Base-by-base conservation (phyloP, 202 grass and related monocot species). In the Carex arenaria region DNA sequence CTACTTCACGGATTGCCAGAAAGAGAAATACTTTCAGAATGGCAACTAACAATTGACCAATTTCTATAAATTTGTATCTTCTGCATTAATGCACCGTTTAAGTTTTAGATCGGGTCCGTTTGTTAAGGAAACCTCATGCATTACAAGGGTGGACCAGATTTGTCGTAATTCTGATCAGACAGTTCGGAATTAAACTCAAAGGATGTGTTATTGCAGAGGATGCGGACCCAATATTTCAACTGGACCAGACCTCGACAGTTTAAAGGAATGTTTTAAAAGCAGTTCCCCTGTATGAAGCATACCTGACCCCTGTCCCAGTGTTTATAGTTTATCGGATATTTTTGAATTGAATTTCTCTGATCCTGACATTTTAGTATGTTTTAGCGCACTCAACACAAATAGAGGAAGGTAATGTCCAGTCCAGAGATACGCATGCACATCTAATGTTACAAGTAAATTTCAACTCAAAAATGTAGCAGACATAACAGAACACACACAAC, bases 381-480 rank as follows among this genome's bases (percentile, higher is more conserved):
- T 45, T 38, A 9, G 17, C 9, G 47, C 10, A 38, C 38, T 40
- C 38, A 40, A 40, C 36, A 45, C 67, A 70, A 14, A 69, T 0
- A 45, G 38, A 4, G 7, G 3, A 14, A 9, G 7, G 9, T 0
- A 31, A 7, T 42, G n/a, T 72, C 28, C 28, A 66, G 51, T 78
- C 53, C 17, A 38, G 73, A 36, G 28, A 10, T 30, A 74, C 17
- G 1, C 45, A 78, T 78, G 73, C 26, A 78, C 73, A 78, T 78
- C 30, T 30, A 78, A 59, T 4, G 73, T 78, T 78, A 78, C 73
- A 78, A 78, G 73, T 78, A 59, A 78, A 59, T 59, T 78, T 59
- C 28, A 78, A 78, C 51, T 78, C 28, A 78, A 78, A 78, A 78
- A 78, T 78, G 73, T 78, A 78, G 73, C 53, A 78, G 73, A 59